phyloP scores from a whole-genome alignment of 2,329 filamentous ascomycete species.

The Claviceps sp. region DNA sequence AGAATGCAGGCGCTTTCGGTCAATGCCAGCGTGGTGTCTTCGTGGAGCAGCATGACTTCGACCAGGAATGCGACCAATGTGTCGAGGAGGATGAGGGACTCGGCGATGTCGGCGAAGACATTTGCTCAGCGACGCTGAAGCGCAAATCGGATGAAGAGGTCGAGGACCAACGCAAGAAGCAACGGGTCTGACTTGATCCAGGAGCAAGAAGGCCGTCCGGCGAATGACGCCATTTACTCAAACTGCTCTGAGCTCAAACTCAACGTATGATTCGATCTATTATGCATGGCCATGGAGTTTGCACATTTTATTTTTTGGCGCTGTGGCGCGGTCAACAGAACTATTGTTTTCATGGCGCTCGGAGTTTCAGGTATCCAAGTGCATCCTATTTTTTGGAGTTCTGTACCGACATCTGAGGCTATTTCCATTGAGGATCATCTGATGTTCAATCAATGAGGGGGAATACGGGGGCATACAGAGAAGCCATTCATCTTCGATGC shows the following conservation, averaged over 20 bases:
- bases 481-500: too few species aligned
- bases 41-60: slow-evolving; percentile 30
- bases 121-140: slow-evolving; percentile 6
- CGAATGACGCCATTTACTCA: too few species aligned
- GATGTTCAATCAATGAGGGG: too few species aligned
- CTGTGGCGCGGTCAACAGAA: too few species aligned
- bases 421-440: too few species aligned
- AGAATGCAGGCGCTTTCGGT: slow-evolving; percentile 33
- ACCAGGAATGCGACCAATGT: slow-evolving; percentile 34
- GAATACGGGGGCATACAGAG: too few species aligned
- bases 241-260: neutral
- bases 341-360: neutral
- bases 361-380: neutral
- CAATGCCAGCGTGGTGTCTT: slow-evolving; percentile 27
- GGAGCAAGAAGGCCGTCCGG: neutral
- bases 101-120: slow-evolving; percentile 24
- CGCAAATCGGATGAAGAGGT: slow-evolving; percentile 11
- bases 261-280: neutral
- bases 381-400: neutral
- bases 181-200: slow-evolving; percentile 15
- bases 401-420: neutral
- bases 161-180: slow-evolving; percentile 15
- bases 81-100: slow-evolving; percentile 28
- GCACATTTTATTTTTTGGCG: neutral
- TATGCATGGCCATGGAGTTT: slow-evolving; percentile 4